phyloP scores from a whole-genome alignment of 768 basidiomycete species.

The Scleroderma citrinum region DNA sequence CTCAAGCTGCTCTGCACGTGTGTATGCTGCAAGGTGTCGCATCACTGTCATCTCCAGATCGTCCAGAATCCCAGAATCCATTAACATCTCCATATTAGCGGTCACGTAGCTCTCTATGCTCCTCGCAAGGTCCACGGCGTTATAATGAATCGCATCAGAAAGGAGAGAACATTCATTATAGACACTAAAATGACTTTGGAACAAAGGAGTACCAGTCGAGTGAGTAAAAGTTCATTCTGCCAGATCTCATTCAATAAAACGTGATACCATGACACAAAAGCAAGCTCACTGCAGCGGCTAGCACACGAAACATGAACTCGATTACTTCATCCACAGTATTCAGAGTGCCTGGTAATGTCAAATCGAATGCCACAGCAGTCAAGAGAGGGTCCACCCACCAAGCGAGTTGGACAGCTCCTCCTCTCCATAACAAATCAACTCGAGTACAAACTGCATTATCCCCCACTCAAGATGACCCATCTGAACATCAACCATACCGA shows the following conservation, averaged over 20 bases:
- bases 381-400: conserved; percentile 37
- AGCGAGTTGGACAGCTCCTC: conserved; percentile 68
- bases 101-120: conserved; percentile 75
- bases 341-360: conserved; percentile 46
- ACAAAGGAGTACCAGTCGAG: conserved; percentile 77
- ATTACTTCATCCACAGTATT: conserved; percentile 67
- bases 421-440: conserved; percentile 70
- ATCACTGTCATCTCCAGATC: conserved; percentile 62
- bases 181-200: conserved; percentile 70
- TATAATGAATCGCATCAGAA: conserved; percentile 73
- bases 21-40: conserved; percentile 56
- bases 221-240: conserved; percentile 86
- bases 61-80: conserved; percentile 78
- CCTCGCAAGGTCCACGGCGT: conserved; percentile 60
- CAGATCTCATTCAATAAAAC: neutral
- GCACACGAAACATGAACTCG: conserved; percentile 82
- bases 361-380: neutral
- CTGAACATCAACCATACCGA: conserved; percentile 56
- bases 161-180: conserved; percentile 79
- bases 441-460: conserved; percentile 69
- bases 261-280: neutral
- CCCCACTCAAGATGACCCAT: conserved; percentile 69
- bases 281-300: conserved; percentile 73
- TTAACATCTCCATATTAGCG: conserved; percentile 79
- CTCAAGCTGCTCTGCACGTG: conserved; percentile 51